These are phyloP conservation scores for Globisporangium canariense DNA, from an alignment of 352 stramenopile species.

Conservation along the genomic window DNA sequence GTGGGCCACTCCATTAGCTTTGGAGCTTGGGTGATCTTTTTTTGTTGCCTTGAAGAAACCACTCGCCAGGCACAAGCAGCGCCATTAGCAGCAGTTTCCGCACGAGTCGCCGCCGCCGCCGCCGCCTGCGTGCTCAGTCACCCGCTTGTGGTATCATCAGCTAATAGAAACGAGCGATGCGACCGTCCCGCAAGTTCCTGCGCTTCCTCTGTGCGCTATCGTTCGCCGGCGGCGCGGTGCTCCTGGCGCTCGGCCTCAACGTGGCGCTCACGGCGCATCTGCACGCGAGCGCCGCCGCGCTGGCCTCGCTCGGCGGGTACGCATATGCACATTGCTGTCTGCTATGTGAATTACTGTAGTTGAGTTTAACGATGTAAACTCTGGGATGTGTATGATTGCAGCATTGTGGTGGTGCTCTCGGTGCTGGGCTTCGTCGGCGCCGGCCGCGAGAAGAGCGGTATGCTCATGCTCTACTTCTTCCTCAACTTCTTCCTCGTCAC, in stretches of 20 bases:
- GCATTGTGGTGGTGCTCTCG: slow-evolving; percentile 47
- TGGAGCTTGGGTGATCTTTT: not conserved
- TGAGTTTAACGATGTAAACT: not conserved
- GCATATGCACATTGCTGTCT: not conserved
- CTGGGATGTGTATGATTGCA: slow-evolving; percentile 15
- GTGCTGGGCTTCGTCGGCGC: slow-evolving; percentile 61
- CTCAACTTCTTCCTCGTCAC: slow-evolving; percentile 63
- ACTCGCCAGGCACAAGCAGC: not conserved
- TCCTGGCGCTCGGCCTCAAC: slow-evolving; percentile 53
- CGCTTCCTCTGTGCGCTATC: slow-evolving; percentile 57
- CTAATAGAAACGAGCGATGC: slow-evolving; percentile 30
- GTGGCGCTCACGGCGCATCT: slow-evolving; percentile 49
- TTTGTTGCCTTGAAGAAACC: not conserved
- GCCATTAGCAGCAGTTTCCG: not conserved
- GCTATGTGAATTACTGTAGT: too few species aligned
- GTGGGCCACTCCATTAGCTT: not conserved
- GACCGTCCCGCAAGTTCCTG: slow-evolving; percentile 57
- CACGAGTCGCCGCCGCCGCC: not conserved
- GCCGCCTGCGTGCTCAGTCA: not conserved
- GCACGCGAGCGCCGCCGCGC: slow-evolving; percentile 41
- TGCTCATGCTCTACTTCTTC: slow-evolving; percentile 79
- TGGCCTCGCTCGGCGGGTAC: slow-evolving; percentile 40
- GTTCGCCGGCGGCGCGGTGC: slow-evolving; percentile 39
- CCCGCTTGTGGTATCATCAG: too few species aligned
- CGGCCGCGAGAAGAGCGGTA: slow-evolving; percentile 54